Evolutionary conservation across 2,329 filamentous ascomycete genomes (phyloP).

Genomic region (Colletotrichum sp.): DNA sequence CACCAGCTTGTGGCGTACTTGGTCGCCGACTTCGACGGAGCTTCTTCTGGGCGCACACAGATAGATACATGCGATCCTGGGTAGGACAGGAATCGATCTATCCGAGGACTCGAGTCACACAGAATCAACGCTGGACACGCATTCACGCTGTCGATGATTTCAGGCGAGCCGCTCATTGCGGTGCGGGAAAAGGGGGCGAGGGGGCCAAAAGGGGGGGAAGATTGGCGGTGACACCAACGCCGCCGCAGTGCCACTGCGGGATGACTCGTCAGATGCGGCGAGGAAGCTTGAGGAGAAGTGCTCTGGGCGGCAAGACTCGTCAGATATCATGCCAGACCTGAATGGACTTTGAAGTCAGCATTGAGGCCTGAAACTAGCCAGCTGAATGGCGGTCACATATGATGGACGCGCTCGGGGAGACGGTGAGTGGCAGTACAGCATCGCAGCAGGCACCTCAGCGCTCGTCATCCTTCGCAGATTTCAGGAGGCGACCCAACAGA

Average conservation of each 20-base stretch:
- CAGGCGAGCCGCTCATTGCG: neutral
- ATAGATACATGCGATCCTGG: neutral
- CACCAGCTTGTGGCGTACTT: conserved; percentile 37
- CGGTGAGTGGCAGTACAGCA: neutral
- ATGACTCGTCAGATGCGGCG: neutral
- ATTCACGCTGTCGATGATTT: neutral
- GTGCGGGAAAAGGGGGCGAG: neutral
- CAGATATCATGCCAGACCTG: neutral
- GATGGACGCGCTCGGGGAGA: neutral
- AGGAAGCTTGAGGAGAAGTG: neutral
- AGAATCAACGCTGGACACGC: neutral
- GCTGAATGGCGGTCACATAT: neutral
- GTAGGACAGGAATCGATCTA: neutral
- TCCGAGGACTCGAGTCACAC: neutral
- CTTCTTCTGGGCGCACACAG: neutral
- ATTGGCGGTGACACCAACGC: conserved; percentile 27
- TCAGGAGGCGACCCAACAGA: neutral
- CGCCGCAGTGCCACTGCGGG: conserved; percentile 7
- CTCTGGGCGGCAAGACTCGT: neutral
- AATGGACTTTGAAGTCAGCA: neutral
- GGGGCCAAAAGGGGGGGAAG: conserved; percentile 25
- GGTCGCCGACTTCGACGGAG: neutral
- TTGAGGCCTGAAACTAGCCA: neutral
- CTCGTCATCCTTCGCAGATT: neutral
- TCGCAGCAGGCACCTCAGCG: neutral